phyloP scores from a whole-genome alignment of 78 protist species.

The Pigoraptor vietnamica region DNA sequence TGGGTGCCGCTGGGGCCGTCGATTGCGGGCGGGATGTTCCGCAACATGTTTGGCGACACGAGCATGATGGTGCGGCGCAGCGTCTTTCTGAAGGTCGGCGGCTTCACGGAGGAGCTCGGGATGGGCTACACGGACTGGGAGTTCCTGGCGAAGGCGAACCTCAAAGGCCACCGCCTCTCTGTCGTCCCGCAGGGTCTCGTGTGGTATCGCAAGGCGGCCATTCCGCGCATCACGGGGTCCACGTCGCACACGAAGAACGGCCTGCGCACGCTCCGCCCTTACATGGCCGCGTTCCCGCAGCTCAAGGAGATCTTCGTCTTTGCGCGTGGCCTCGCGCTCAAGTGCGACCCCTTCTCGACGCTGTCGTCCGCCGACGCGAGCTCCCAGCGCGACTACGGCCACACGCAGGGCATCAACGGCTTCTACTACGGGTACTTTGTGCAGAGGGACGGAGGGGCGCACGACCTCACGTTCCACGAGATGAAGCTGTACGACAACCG shows the following conservation, averaged over 20 bases:
- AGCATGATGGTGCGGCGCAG: background rate
- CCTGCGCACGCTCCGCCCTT: background rate
- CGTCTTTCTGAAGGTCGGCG: background rate
- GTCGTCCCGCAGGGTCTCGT: background rate
- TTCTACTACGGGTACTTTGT: background rate
- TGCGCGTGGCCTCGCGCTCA: background rate
- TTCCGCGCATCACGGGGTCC: background rate
- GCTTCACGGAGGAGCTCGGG: background rate
- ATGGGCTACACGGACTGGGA: background rate
- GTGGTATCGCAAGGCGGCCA: background rate
- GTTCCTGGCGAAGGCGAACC: background rate
- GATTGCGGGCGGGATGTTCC: background rate
- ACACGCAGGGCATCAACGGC: background rate
- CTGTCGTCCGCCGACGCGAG: background rate
- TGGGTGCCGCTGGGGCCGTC: background rate
- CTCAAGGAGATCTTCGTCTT: background rate
- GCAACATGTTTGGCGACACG: background rate
- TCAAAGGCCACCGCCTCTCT: background rate
- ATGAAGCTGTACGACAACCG: background rate
- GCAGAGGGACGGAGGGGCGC: background rate
- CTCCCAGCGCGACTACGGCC: background rate
- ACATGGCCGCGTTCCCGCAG: background rate
- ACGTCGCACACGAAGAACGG: background rate
- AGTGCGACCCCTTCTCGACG: background rate
- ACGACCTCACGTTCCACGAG: background rate